Conservation (phyloP, 495 filamentous ascomycete species). For the Cryomyces antarcticus region DNA sequence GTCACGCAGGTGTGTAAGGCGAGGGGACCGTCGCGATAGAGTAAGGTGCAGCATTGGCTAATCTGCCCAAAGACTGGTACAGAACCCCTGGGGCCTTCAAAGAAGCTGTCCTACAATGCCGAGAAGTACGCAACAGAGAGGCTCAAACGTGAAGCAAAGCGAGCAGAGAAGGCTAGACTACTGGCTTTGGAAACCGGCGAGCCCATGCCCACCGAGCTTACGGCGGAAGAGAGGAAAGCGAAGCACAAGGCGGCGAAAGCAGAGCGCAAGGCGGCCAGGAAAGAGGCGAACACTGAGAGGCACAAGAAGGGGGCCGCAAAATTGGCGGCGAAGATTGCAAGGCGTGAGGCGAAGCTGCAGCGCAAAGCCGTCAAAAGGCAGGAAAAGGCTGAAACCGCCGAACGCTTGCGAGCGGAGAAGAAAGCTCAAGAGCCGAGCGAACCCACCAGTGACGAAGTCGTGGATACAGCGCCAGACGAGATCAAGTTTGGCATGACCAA, state of each 20-base stretch:
- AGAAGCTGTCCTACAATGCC: constrained; percentile 1
- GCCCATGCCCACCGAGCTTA: neutral
- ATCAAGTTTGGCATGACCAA: constrained; percentile 1
- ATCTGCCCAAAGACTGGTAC: too few relatives aligned
- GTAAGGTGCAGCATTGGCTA: too few relatives aligned
- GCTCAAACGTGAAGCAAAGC: constrained; percentile 3
- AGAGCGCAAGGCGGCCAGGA: neutral
- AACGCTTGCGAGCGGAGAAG: neutral
- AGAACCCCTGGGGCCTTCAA: neutral
- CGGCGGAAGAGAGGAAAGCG: neutral
- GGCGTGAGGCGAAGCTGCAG: neutral
- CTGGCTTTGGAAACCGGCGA: neutral
- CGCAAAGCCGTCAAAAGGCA: neutral
- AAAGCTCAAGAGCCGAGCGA: neutral
- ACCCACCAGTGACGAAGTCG: neutral
- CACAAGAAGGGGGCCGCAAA: neutral
- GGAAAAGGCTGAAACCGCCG: neutral
- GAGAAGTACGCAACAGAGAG: constrained; percentile 2
- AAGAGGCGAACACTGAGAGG: neutral
- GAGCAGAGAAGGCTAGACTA: constrained; percentile 2
- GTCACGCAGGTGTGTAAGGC: too few relatives aligned
- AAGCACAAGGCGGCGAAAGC: neutral
- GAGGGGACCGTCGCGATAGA: too few relatives aligned
- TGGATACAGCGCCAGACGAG: constrained; percentile 1
- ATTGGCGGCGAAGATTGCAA: neutral